Percentiles rank a stretch among this genome's conserved stretches.
phyloP scores from a whole-genome alignment of 1,284 basidiomycete genomes.

The Moniliella sp. region DNA sequence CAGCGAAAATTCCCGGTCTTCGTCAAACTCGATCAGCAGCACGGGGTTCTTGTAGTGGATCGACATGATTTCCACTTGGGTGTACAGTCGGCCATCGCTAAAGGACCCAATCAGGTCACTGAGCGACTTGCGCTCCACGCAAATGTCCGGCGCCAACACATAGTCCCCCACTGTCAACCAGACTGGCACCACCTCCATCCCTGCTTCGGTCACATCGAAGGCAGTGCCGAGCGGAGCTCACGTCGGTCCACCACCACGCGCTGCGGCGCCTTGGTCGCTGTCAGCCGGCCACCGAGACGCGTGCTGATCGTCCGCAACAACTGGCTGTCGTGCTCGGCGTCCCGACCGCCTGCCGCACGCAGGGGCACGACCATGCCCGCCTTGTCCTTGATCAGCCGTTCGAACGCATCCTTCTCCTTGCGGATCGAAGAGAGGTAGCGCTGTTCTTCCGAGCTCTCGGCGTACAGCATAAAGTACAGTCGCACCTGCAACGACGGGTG shows the following conservation, averaged over 20 bases:
- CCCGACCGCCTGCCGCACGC: constrained; percentile 50
- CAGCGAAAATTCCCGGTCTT: constrained; percentile 75
- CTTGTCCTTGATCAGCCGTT: constrained; percentile 72
- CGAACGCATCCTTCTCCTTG: constrained; percentile 82
- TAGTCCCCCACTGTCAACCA: constrained; percentile 90
- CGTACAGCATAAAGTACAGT: constrained; percentile 89
- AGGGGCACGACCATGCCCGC: constrained; percentile 79
- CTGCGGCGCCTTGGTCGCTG: constrained; percentile 46
- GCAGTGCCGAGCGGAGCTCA: constrained; percentile 79
- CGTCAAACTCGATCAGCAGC: constrained; percentile 91
- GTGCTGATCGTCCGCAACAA: constrained; percentile 67
- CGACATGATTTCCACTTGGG: constrained; percentile 90
- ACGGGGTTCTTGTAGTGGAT: constrained; percentile 83
- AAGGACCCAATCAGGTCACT: constrained; percentile 76
- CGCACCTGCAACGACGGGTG: constrained; percentile 60
- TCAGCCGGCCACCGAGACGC: constrained; percentile 58
- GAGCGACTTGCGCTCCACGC: constrained; percentile 82
- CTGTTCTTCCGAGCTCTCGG: constrained; percentile 79
- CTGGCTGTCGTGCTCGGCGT: constrained; percentile 35
- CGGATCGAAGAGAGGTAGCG: constrained; percentile 71
- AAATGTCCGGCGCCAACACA: constrained; percentile 78
- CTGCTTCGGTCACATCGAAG: constrained; percentile 69
- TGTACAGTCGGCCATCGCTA: constrained; percentile 77
- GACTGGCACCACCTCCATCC: constrained; percentile 60
- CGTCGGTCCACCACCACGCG: constrained; percentile 84